Conservation (phyloP, 305 asterid species). For the Fraxinus nigra region DNA sequence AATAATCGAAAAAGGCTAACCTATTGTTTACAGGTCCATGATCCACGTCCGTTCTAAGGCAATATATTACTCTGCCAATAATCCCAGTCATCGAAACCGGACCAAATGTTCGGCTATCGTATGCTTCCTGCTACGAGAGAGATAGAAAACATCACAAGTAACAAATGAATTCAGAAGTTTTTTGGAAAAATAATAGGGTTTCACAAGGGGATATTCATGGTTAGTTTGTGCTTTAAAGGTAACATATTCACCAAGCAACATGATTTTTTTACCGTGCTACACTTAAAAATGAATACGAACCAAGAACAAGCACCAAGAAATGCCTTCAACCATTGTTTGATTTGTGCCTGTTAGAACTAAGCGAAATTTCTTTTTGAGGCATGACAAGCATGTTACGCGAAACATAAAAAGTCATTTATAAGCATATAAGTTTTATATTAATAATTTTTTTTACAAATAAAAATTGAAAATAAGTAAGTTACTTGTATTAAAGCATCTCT, state of each 20-base stretch:
- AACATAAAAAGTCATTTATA: neutral
- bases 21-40: constrained; percentile 85
- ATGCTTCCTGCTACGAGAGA: constrained; percentile 61
- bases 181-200: neutral
- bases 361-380: neutral
- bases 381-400: neutral
- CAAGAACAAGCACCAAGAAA: neutral
- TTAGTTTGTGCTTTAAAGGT: neutral
- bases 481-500: neutral
- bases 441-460: neutral
- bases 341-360: neutral
- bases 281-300: neutral
- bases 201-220: neutral
- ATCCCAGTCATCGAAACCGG: constrained; percentile 62
- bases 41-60: constrained; percentile 74
- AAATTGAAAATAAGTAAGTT: neutral
- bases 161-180: neutral
- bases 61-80: constrained; percentile 79
- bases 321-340: neutral
- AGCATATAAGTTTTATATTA: neutral
- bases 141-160: neutral
- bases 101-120: constrained; percentile 81
- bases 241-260: neutral
- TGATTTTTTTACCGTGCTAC: neutral
- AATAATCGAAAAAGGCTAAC: constrained; percentile 28